phyloP scores from a whole-genome alignment of 2,329 filamentous ascomycete species.

The Talaromyces sp. region DNA sequence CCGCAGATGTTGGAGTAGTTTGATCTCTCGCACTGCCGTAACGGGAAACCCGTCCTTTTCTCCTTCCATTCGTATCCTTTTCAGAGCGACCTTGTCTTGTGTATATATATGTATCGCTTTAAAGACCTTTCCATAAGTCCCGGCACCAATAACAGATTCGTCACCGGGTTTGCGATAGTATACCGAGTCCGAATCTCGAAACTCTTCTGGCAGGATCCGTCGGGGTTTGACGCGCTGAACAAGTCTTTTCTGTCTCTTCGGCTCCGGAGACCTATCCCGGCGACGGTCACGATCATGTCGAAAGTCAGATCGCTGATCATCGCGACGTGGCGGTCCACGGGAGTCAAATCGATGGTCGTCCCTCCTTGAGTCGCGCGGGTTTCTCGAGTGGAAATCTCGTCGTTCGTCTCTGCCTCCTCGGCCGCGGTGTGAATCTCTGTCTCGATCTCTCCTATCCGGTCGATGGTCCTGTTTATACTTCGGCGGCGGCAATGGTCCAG shows the following conservation, averaged over 20 bases:
- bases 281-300: constrained; percentile 40
- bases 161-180: constrained; percentile 97
- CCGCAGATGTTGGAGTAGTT: constrained; percentile 87
- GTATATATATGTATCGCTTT: constrained; percentile 79
- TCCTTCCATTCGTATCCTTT: constrained; percentile 99
- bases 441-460: constrained; percentile 45
- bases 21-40: constrained; percentile 93
- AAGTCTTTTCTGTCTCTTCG: constrained; percentile 63
- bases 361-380: constrained; percentile 35
- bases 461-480: constrained; percentile 41
- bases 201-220: constrained; percentile 68
- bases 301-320: constrained; percentile 34
- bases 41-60: constrained; percentile 99
- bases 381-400: constrained; percentile 39
- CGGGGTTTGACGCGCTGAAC: constrained; percentile 69
- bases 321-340: constrained; percentile 40
- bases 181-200: constrained; percentile 78
- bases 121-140: constrained; percentile 96
- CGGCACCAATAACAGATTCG: constrained; percentile 91
- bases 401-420: constrained; percentile 26
- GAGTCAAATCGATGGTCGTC: constrained; percentile 44
- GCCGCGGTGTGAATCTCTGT: constrained; percentile 27
- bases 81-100: constrained; percentile 78
- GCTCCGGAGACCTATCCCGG: constrained; percentile 48
- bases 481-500: constrained; percentile 38